Evolutionary conservation across 805 yeast species (phyloP), one percentile per base, ranked within the genome.

Genomic region (Metschnikowia dekortorum): DNA sequence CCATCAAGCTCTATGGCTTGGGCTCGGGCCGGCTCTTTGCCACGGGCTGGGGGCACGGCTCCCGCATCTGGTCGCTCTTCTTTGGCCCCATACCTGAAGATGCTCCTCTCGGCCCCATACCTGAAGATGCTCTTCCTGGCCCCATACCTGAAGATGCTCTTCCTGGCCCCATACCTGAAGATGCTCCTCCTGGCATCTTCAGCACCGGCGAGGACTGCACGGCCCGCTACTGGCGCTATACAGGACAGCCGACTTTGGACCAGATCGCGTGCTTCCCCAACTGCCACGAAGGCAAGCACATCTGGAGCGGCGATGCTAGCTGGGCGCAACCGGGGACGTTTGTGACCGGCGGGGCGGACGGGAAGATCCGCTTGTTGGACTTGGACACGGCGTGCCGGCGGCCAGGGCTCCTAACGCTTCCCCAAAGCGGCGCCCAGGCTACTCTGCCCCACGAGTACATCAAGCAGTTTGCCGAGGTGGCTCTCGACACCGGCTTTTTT

Each of bases 31-130:
- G 68, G 9, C 67, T 82, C 33, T 57, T 87, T 37, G 86, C 92
- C 1, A 80, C 83, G 29, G 97, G 96, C 0, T 94, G 97, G 97
- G 99, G 98, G 11, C 99, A 94, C 63, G 84, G 87, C 1, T 92
- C 98, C 0, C 79, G 99, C 62, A 91, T 94, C 38, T 94, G 99
- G 99, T 78, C 80, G 39, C 70, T 92, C 41, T 75, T 74, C 45
- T 88, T 89, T 61, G 78, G 71, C 51, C 18, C 18, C 18, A 16
- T 16, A 16, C 18, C 14, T n/a, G 16, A 4, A 22, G 7, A 26
- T 6, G 69, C 6, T 57, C 53, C 14, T 56, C 61, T 57, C 65
- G 69, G 5, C 33, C 18, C 18, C 2, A 16, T 16, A 16, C 18
- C 14, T n/a, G 16, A 7, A 22, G 7, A 26, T 6, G 69, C 6